Evolutionary conservation across 1,284 basidiomycete species (phyloP).

Genomic region (Spongiforma sp.): DNA sequence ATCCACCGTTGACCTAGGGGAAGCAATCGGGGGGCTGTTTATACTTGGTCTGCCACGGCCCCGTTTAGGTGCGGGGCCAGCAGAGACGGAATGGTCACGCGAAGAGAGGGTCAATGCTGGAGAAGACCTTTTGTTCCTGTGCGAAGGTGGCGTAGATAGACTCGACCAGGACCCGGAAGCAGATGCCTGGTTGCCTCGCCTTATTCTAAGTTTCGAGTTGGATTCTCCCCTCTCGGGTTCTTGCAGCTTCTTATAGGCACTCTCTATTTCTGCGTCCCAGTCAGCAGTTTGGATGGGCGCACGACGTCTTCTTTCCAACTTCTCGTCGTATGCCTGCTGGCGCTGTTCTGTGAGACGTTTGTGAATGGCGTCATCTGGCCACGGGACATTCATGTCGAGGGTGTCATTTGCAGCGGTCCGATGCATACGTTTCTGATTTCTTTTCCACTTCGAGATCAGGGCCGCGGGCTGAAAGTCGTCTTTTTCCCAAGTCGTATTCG

Average conservation of each 20-base stretch:
- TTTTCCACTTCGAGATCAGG: conserved; percentile 38
- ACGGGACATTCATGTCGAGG: conserved; percentile 34
- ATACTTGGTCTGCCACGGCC: conserved; percentile 6
- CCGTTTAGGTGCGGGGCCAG: conserved; percentile 17
- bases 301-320: conserved; percentile 30
- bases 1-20: conserved; percentile 9
- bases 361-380: conserved; percentile 45
- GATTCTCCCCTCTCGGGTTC: conserved; percentile 35
- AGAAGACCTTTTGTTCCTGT: conserved; percentile 18
- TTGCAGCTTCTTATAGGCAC: conserved; percentile 20
- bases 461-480: conserved; percentile 26
- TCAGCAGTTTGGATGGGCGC: conserved; percentile 15
- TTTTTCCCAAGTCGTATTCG: conserved; percentile 48
- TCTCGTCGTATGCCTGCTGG: conserved; percentile 51
- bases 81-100: conserved; percentile 23
- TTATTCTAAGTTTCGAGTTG: conserved; percentile 30
- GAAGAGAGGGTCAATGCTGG: conserved; percentile 16
- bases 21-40: conserved; percentile 14
- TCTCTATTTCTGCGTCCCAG: conserved; percentile 38
- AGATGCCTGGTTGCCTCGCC: conserved; percentile 18
- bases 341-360: conserved; percentile 46
- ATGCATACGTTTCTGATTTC: conserved; percentile 20
- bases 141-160: conserved; percentile 9
- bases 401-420: conserved; percentile 20
- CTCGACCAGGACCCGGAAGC: conserved; percentile 11